These are phyloP conservation scores for Glomus cerebriforme DNA, from an alignment of 192 early-diverging fungal species.

Conservation along the genomic window DNA sequence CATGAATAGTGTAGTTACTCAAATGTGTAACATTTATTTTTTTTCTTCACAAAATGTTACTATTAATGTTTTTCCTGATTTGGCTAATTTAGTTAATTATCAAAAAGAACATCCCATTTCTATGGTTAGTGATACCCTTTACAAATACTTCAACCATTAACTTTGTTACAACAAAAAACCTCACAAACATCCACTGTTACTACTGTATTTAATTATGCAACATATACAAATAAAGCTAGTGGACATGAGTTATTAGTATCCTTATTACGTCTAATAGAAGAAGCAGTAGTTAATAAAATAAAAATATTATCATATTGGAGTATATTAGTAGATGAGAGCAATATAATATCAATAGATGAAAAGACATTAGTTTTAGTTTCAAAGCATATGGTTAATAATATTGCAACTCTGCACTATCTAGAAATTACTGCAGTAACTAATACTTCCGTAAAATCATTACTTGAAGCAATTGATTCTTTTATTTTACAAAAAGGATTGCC, in stretches of 20 bases:
- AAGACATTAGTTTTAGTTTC: not conserved
- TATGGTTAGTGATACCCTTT: not conserved
- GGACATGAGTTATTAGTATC: not conserved
- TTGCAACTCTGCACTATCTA: not conserved
- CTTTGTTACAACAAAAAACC: not conserved
- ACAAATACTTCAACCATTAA: not conserved
- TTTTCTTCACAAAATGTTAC: not conserved
- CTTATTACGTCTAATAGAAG: not conserved
- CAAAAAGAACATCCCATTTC: not conserved
- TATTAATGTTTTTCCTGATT: not conserved
- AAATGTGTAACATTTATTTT: not conserved
- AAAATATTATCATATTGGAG: not conserved
- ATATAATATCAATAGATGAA: not conserved
- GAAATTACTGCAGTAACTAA: not conserved
- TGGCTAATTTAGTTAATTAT: not conserved
- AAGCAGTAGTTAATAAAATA: not conserved
- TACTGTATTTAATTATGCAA: not conserved
- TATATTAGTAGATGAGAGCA: not conserved
- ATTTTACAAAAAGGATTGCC: not conserved
- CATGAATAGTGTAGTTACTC: not conserved
- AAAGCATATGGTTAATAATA: conserved; percentile 3
- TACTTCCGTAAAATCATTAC: not conserved
- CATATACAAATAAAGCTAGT: not conserved
- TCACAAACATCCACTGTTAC: not conserved
- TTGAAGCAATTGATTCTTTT: not conserved